A percentile compares a stretch with the other conserved stretches of the same genome.
Conservation (phyloP, 768 basidiomycete species). For the Mycena galopus region DNA sequence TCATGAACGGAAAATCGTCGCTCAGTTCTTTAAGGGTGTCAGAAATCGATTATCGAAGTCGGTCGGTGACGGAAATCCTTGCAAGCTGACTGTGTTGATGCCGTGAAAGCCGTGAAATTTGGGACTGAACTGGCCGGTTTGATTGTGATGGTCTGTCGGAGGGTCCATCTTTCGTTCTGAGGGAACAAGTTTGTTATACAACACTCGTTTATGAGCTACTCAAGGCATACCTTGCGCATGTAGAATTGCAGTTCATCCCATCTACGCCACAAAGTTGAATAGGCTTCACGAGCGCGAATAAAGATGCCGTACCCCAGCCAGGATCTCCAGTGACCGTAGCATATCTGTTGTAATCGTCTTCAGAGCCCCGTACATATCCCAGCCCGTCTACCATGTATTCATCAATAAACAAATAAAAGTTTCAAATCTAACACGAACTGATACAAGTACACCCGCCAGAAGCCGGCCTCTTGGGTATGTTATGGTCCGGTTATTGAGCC, state of each 20-base stretch:
- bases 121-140: neutral
- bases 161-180: conserved; percentile 46
- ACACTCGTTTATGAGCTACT: neutral
- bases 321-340: neutral
- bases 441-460: neutral
- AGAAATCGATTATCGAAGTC: conserved; percentile 40
- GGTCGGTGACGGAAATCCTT: neutral
- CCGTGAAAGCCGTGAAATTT: neutral
- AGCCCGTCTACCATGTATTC: neutral
- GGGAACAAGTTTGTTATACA: neutral
- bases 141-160: neutral
- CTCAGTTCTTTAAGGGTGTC: conserved; percentile 49
- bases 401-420: neutral
- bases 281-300: neutral
- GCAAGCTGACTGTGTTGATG: neutral
- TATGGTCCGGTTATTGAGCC: neutral
- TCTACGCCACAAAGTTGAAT: neutral
- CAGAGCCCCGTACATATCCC: neutral
- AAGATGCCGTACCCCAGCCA: neutral
- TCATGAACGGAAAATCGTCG: conserved; percentile 53
- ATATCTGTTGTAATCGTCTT: neutral
- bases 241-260: neutral
- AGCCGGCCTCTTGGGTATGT: neutral
- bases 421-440: neutral
- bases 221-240: neutral